These are phyloP conservation scores for Rhynchospora tenuis DNA, from an alignment of 176 grass and related monocot genomes.

Conservation along the genomic window DNA sequence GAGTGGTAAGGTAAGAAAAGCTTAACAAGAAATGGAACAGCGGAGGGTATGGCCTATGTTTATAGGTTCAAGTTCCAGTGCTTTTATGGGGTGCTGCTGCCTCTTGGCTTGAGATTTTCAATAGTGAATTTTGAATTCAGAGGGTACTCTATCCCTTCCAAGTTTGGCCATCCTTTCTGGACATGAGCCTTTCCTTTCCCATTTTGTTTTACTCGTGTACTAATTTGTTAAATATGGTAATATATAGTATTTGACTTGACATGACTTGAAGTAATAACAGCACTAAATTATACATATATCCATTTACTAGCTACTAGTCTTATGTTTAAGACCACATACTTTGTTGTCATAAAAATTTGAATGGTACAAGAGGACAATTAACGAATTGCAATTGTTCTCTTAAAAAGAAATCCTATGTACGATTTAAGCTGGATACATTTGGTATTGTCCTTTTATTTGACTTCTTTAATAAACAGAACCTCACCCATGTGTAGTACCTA, in stretches of 20 bases:
- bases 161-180: neutral
- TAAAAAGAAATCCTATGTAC: neutral
- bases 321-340: neutral
- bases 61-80: constrained; percentile 2
- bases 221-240: neutral
- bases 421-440: neutral
- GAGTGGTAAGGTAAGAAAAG: neutral
- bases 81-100: neutral
- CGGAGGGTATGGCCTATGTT: neutral
- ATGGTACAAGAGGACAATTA: neutral
- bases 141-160: neutral
- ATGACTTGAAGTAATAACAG: neutral
- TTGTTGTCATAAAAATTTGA: neutral
- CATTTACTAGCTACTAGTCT: neutral
- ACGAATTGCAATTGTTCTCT: neutral
- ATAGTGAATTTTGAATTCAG: neutral
- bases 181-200: neutral
- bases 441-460: neutral
- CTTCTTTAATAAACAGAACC: neutral
- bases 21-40: constrained; percentile 3
- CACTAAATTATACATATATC: neutral
- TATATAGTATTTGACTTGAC: neutral
- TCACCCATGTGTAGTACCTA: neutral
- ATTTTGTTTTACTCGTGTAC: constrained; percentile 1
- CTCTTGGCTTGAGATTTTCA: constrained; percentile 14